phyloP scores from a whole-genome alignment of 208 protist species.

The Hexamita inflata region DNA sequence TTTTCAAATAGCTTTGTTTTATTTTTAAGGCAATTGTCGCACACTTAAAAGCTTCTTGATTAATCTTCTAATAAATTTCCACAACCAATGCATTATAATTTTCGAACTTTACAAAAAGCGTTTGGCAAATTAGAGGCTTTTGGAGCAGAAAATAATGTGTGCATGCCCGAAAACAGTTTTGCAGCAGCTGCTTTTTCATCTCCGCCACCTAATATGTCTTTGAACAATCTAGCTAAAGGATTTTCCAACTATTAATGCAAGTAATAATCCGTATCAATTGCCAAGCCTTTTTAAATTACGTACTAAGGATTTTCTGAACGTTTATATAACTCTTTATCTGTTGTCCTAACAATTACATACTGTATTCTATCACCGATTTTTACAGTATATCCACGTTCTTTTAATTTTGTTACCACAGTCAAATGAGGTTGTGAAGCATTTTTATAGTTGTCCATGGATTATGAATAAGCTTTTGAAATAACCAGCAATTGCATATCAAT shows the following conservation, averaged over 20 bases:
- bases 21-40: no score
- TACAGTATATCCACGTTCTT: conserved; percentile 61
- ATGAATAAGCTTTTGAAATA: conserved; percentile 78
- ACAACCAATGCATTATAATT: no score
- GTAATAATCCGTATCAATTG: conserved; percentile 78
- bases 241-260: conserved; percentile 72
- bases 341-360: conserved; percentile 75
- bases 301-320: conserved; percentile 99
- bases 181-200: neutral
- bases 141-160: no score
- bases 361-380: conserved; percentile 74
- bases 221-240: conserved; percentile 72
- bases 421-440: conserved; percentile 59
- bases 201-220: conserved; percentile 70
- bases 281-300: conserved; percentile 76
- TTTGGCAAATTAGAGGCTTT: no score
- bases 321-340: conserved; percentile 79
- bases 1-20: no score
- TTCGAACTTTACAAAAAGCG: no score
- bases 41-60: no score
- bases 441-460: conserved; percentile 77
- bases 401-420: conserved; percentile 71
- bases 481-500: conserved; percentile 80
- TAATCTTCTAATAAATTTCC: no score
- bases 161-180: neutral